phyloP scores from a whole-genome alignment of 768 basidiomycete genomes.

The Tephrocybe sp. region DNA sequence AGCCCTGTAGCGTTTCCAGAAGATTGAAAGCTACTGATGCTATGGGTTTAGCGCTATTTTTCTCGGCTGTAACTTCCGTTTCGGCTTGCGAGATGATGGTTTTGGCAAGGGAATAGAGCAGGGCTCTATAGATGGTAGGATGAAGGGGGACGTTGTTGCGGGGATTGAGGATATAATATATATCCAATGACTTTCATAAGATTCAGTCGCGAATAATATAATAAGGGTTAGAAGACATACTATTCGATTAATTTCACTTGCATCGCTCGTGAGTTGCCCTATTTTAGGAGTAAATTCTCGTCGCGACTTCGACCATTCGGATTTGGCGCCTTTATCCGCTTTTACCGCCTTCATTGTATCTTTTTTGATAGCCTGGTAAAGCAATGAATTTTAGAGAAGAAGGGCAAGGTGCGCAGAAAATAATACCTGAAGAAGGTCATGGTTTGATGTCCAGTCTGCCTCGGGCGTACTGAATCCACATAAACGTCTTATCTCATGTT shows the following conservation, averaged over 20 bases:
- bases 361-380: conserved; percentile 57
- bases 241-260: conserved; percentile 56
- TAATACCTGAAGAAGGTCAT: conserved; percentile 52
- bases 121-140: conserved; percentile 61
- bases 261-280: conserved; percentile 80
- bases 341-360: conserved; percentile 67
- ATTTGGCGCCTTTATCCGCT: conserved; percentile 46
- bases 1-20: conserved; percentile 51
- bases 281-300: conserved; percentile 85
- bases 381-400: conserved; percentile 1
- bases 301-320: conserved; percentile 64
- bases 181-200: conserved; percentile 33
- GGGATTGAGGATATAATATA: conserved; percentile 34
- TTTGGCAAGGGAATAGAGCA: conserved; percentile 87
- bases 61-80: conserved; percentile 87
- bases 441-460: conserved; percentile 64
- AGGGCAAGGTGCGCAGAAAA: neutral
- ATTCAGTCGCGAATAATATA: neutral
- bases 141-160: conserved; percentile 25
- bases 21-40: conserved; percentile 74
- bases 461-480: conserved; percentile 53
- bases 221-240: conserved; percentile 37
- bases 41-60: conserved; percentile 79
- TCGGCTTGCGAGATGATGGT: conserved; percentile 89
- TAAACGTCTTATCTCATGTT: conserved; percentile 25